phyloP scores from a whole-genome alignment of 345 rosid genomes.

The Citrus sp. region DNA sequence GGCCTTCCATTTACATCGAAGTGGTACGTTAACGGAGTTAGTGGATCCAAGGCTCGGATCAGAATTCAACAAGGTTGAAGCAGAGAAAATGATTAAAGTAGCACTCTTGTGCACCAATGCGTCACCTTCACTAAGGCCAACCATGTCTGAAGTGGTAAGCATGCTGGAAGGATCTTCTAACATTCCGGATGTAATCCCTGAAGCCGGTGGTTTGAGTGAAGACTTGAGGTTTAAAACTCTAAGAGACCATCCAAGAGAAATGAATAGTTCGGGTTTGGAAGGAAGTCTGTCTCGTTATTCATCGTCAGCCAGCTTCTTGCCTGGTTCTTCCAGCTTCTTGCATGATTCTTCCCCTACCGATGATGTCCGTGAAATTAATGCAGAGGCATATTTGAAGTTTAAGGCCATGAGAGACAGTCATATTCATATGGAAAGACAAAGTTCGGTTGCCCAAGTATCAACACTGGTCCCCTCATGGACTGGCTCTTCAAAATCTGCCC shows the following conservation, averaged over 20 bases:
- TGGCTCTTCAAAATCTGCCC: slow-evolving; percentile 1
- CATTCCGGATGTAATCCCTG: slow-evolving; percentile 38
- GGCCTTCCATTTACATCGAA: slow-evolving; percentile 40
- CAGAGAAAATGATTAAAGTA: slow-evolving; percentile 36
- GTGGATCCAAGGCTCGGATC: slow-evolving; percentile 44
- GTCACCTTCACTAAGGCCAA: slow-evolving; percentile 45
- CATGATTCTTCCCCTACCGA: background rate
- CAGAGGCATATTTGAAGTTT: slow-evolving; percentile 9
- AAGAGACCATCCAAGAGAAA: slow-evolving; percentile 2
- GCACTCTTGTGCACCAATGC: slow-evolving; percentile 51
- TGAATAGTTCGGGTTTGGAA: background rate
- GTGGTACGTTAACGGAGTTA: slow-evolving; percentile 35
- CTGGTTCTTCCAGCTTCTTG: background rate
- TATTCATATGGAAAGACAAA: slow-evolving; percentile 2
- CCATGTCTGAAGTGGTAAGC: slow-evolving; percentile 58
- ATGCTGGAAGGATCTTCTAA: slow-evolving; percentile 44
- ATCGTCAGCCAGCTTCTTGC: background rate
- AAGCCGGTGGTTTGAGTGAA: slow-evolving; percentile 24
- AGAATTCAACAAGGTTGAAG: slow-evolving; percentile 38
- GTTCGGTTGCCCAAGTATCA: background rate
- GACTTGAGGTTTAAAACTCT: slow-evolving; percentile 42
- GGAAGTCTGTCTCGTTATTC: background rate
- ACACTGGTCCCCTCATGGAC: background rate
- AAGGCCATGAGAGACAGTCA: slow-evolving; percentile 8
- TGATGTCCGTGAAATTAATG: slow-evolving; percentile 2